These are phyloP conservation scores for Eutrema japonicum DNA, from an alignment of 345 rosid genomes.

Conservation along the genomic window DNA sequence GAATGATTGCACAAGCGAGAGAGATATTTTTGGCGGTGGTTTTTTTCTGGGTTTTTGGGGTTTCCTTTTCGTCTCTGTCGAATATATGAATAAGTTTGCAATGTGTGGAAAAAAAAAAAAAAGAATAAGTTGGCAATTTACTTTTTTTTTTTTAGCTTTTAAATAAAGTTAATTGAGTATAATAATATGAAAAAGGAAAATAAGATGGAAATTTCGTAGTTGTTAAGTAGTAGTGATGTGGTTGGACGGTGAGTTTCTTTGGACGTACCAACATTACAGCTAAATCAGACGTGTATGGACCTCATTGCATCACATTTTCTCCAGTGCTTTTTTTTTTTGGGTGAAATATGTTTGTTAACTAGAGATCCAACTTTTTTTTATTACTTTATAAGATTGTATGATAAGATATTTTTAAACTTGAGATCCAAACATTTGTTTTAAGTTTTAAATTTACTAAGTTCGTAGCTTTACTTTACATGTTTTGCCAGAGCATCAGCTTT, in stretches of 20 bases:
- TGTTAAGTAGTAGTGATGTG: conserved; percentile 43
- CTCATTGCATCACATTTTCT: conserved; percentile 24
- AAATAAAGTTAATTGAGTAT: not conserved
- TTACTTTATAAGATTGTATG: not conserved
- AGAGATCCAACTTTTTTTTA: not conserved
- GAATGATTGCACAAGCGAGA: conserved; percentile 26
- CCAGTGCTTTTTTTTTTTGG: not conserved
- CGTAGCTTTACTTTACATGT: too few relatives aligned
- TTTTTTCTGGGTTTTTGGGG: conserved; percentile 7
- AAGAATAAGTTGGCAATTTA: conserved; percentile 15
- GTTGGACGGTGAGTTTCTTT: conserved; percentile 40
- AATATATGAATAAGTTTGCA: conserved; percentile 9
- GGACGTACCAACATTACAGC: conserved; percentile 38
- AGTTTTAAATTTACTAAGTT: too few relatives aligned
- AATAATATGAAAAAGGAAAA: not conserved
- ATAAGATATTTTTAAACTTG: too few relatives aligned
- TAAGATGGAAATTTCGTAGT: conserved; percentile 44
- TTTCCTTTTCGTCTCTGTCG: conserved; percentile 15
- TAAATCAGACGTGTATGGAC: conserved; percentile 37
- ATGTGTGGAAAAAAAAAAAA: not conserved
- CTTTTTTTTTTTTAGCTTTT: not conserved
- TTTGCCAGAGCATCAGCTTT: too few relatives aligned
- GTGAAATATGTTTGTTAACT: not conserved
- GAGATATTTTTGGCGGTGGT: not conserved
- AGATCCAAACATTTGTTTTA: too few relatives aligned